Conservation (phyloP, 495 filamentous ascomycete genomes). For the Lophiostoma macrostomum region DNA sequence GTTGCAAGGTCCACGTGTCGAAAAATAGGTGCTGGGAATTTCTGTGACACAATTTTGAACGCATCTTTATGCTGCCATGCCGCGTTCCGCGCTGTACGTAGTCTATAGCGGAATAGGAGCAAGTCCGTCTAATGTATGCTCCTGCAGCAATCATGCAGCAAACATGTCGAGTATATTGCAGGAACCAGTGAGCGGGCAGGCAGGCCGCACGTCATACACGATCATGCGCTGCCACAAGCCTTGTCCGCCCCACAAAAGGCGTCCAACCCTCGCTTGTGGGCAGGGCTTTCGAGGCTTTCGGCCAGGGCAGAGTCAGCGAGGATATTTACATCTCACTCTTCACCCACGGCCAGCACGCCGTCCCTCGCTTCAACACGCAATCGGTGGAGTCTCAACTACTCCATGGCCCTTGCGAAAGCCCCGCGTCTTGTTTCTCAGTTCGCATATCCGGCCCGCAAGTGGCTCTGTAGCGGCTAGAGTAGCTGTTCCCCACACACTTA, state of each 20-base stretch:
- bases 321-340: neutral
- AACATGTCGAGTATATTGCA: too few species aligned
- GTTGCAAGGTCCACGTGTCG: too few species aligned
- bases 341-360: neutral
- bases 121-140: too few species aligned
- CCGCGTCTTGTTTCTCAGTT: neutral
- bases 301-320: neutral
- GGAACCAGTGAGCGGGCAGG: too few species aligned
- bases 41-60: too few species aligned
- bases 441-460: neutral
- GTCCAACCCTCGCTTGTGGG: neutral
- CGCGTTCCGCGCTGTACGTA: too few species aligned
- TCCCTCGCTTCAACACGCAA: neutral
- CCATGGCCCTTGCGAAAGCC: constrained; percentile 8
- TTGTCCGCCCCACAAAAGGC: too few species aligned
- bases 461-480: neutral
- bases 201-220: neutral
- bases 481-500: neutral
- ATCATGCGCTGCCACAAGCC: neutral
- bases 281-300: neutral
- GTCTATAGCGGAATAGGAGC: too few species aligned
- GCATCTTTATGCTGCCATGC: too few species aligned
- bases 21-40: too few species aligned
- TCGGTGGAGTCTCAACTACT: constrained; percentile 8
- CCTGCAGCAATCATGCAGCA: too few species aligned